phyloP scores from a whole-genome alignment of 768 basidiomycete genomes.

The Pleurotus cornucopiae region DNA sequence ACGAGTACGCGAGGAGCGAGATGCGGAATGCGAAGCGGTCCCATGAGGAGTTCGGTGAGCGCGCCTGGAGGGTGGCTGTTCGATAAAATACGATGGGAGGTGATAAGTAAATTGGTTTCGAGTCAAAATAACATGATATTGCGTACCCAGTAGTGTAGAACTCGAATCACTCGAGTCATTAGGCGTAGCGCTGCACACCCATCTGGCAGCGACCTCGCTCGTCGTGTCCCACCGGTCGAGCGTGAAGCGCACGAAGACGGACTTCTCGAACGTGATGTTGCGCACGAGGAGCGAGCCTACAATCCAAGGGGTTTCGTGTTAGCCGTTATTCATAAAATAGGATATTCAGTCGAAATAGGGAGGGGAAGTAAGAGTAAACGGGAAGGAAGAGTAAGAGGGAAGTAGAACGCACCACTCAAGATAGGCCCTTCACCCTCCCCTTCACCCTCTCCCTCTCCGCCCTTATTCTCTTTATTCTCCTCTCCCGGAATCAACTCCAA shows the following conservation, averaged over 20 bases:
- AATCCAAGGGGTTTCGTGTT: no score
- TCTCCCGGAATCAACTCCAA: constrained; percentile 13
- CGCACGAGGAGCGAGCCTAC: constrained; percentile 75
- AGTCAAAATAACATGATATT: background rate
- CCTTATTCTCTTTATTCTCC: background rate
- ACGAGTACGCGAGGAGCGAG: constrained; percentile 67
- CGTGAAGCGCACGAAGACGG: constrained; percentile 83
- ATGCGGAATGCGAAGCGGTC: constrained; percentile 61
- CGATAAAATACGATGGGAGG: no score
- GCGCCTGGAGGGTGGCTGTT: no score
- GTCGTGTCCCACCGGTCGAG: constrained; percentile 94
- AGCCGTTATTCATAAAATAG: no score
- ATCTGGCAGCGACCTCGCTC: constrained; percentile 67
- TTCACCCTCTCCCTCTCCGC: background rate
- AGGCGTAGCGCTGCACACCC: constrained; percentile 18
- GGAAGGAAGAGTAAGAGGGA: constrained; percentile 21
- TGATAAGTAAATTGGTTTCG: no score
- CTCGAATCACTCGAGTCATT: background rate
- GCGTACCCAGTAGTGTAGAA: background rate
- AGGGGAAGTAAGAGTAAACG: constrained; percentile 23
- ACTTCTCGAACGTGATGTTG: constrained; percentile 85
- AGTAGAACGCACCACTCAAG: constrained; percentile 5
- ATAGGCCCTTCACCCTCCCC: no score
- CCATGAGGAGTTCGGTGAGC: constrained; percentile 27
- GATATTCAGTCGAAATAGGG: constrained; percentile 23